Base-by-base conservation (phyloP, 1,284 basidiomycete species). In the Ceratobasidium sp. region DNA sequence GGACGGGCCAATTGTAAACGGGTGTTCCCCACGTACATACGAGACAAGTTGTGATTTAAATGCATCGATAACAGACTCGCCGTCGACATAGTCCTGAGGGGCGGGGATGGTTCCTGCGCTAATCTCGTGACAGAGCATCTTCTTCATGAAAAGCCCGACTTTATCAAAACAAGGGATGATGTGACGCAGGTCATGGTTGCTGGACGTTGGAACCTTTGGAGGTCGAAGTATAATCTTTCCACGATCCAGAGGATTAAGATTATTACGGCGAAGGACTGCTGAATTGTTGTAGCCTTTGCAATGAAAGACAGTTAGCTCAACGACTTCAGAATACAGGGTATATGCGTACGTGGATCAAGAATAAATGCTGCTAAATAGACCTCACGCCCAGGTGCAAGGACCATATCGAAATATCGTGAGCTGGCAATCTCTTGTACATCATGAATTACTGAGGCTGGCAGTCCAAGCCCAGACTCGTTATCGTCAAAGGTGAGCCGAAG, bases 341-440 rank as follows among this genome's bases (percentile, higher is more conserved):
- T 49, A 15, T 12, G 56, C 64, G n/a, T 27, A 68, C 69, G 7
- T 3, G 62, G 65, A 58, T 71, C 22, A 32, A 71, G 65, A 22
- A 71, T 57, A n/a, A 71, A 50, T 1, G 54, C 32, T 1, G 69
- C 31, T 5, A 71, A 29, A 52, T 71, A 71, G n/a, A 71, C 42
- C 17, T 67, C 55, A 15, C 56, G 35, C 10, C 31, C 38, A 10
- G 69, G 27, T 17, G 52, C 38, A 17, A 68, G 49, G 31, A 70
- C 53, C 69, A 67, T 67, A 17, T 56, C 27, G 17, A 25, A n/a
- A n/a, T 70, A 70, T 38, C 62, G 49, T 22, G 38, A 17, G 12
- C 54, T 69, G 13, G 57, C 34, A n/a, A 58, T 58, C 0, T 6
- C 8, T 6, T 27, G 22, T n/a, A 69, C 42, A 1, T 52, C 38